Evolutionary conservation across 352 stramenopile species (phyloP), one percentile per base, ranked within the genome.

Genomic region (Globisporangium paroecandrum): DNA sequence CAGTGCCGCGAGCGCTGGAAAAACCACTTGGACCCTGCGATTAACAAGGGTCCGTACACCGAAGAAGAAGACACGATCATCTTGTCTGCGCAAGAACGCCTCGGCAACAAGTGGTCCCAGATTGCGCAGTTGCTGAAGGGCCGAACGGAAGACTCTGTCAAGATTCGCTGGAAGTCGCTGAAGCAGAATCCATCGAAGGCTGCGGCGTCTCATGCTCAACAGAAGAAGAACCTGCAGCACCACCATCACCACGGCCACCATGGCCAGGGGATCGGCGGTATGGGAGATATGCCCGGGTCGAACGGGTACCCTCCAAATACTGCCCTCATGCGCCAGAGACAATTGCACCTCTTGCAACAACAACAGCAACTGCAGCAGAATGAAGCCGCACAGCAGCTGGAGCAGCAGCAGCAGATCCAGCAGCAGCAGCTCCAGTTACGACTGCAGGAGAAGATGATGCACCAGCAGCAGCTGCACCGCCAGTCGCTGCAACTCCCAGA

Each of bases 61-160:
- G 89, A 94, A 70, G 84, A 97, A 38, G 96, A 99, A 76, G 97
- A 99, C 74, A 83, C 87, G 15, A 82, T 97, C 15, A 98, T 99
- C 57, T 78, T 99, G 0, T 79, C 86, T 4, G 89, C 83, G 41
- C 95, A 98, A 64, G 83, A 87, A 47, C 86, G 85, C 24, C 86
- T 98, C 12, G 97, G 97, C 43, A 99, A 99, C 77, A 96, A 96
- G 61, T 99, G 97, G 97, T 97, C 93, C 1, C 90, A 98, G 68
- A 99, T 99, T 73, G 89, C 97, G 20, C 97, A 98, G 70, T 78
- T 97, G 43, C 74, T 98, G 4, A 89, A 90, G 55, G 95, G 93
- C 2, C 84, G 93, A 24, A 96, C 89, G 1, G 92, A 98, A 46
- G 94, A 98, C 70, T 94, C 93, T n/a, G 92, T 98, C 25, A 98